Base-by-base conservation (phyloP, 2,329 filamentous ascomycete genomes). In the Rutstroemia sydowiana region DNA sequence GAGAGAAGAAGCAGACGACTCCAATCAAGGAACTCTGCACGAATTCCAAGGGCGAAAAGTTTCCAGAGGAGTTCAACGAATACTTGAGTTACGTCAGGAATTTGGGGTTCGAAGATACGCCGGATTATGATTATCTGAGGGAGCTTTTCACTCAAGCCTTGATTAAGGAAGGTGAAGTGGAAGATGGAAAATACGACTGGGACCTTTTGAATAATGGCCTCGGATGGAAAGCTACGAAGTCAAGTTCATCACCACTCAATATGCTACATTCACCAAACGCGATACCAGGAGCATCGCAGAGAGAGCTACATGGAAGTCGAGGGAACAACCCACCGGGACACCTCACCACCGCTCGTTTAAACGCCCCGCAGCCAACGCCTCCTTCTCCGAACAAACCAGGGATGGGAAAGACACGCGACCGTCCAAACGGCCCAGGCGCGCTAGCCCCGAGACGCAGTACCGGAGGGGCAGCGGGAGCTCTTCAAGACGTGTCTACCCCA, bases 101-200 rank as follows among this genome's bases (percentile, higher is more conserved):
- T 71, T 84, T 98, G 45, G 93, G 93, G 53, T 98, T 98, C 67
- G 93, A 98, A 72, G 93, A 98, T 66, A 95, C 90, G 0, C 93
- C 93, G 26, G 93, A 98, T 72, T 98, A 98, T 73, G 93, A 97
- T 69, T 95, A 96, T 71, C 81, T 97, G 53, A 87, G 93, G 45
- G 92, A 96, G 66, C 82, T 98, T 52, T 95, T 98, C 74, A 96
- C 92, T 1, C 88, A 95, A 71, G 89, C 92, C 18, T 79, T 97
- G 58, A 95, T 96, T 79, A 92, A 90, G 68, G 87, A 87, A 2
- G 91, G 91, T 51, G 91, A 95, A 64, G 85, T 96, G 8, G 93
- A 97, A 69, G 93, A 98, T 70, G 93, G 93, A 66, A 92, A 97
- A 70, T 98, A 97, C 70, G 93, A 98, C 74, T 98, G 93, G 93